These are phyloP conservation scores for Penicillium palitans DNA, from an alignment of 2,329 filamentous ascomycete genomes.

Conservation along the genomic window DNA sequence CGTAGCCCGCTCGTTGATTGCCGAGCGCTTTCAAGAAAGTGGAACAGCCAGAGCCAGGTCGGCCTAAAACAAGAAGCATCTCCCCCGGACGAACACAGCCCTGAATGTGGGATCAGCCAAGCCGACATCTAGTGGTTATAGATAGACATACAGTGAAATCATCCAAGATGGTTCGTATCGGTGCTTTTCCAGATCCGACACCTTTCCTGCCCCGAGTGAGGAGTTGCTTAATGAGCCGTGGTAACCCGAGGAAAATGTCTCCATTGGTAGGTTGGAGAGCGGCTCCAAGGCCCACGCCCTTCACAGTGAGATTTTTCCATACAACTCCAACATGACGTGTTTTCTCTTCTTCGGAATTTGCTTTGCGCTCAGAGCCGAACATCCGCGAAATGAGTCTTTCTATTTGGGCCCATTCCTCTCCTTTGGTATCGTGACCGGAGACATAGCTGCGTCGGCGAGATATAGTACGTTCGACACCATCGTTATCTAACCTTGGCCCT, in stretches of 20 bases:
- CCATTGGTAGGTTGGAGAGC: conserved; percentile 58
- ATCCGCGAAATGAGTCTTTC: conserved; percentile 64
- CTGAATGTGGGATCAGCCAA: conserved; percentile 12
- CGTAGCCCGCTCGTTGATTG: conserved; percentile 64
- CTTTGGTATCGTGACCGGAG: conserved; percentile 22
- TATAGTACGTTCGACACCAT: conserved; percentile 22
- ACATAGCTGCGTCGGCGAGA: conserved; percentile 29
- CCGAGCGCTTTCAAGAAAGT: conserved; percentile 82
- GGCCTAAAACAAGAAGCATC: conserved; percentile 44
- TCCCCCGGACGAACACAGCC: conserved; percentile 45
- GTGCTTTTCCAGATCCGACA: conserved; percentile 40
- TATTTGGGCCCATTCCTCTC: conserved; percentile 36
- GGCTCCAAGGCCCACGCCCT: conserved; percentile 67
- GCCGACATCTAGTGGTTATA: background rate
- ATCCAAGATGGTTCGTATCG: conserved; percentile 66
- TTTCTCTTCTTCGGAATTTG: conserved; percentile 68
- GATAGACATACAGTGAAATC: conserved; percentile 51
- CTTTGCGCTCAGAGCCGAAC: conserved; percentile 66
- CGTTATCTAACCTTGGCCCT: conserved; percentile 14
- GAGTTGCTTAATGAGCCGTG: conserved; percentile 50
- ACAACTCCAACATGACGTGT: conserved; percentile 68
- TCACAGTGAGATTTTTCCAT: conserved; percentile 70
- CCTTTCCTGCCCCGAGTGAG: conserved; percentile 37
- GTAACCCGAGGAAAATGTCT: conserved; percentile 55
- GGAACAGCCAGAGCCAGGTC: conserved; percentile 60